Conservation (phyloP, 768 basidiomycete species). For the Amanita thiersii region DNA sequence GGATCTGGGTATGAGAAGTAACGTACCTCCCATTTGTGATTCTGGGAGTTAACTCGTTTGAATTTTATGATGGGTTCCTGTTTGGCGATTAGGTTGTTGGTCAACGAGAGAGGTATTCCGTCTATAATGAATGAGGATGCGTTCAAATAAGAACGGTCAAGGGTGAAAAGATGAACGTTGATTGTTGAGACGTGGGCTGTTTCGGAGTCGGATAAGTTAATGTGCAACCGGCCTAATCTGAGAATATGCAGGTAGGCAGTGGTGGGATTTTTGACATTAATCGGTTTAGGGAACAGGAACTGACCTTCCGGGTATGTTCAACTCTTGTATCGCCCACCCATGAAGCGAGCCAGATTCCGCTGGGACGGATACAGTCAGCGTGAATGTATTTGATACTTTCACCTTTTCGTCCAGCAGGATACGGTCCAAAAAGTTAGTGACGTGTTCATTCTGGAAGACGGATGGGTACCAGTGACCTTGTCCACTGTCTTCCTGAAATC, state of each 20-base stretch:
- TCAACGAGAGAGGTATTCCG: neutral
- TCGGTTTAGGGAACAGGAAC: slow-evolving; percentile 13
- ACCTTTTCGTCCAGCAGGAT: slow-evolving; percentile 11
- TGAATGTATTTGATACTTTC: slow-evolving; percentile 34
- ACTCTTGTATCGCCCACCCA: slow-evolving; percentile 57
- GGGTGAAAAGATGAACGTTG: slow-evolving; percentile 11
- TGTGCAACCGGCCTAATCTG: neutral
- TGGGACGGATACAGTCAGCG: slow-evolving; percentile 66
- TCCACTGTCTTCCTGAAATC: slow-evolving; percentile 54
- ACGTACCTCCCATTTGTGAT: slow-evolving; percentile 3
- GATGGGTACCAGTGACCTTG: slow-evolving; percentile 65
- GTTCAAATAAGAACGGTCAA: neutral
- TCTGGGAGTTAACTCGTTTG: neutral
- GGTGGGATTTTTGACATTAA: neutral
- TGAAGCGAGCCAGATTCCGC: slow-evolving; percentile 60
- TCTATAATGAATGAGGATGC: neutral
- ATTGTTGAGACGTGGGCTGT: slow-evolving; percentile 6
- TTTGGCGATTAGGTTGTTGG: neutral
- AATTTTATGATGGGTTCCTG: neutral
- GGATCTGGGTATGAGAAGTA: neutral
- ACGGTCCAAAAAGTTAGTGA: slow-evolving; percentile 47
- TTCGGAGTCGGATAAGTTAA: neutral
- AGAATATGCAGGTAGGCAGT: neutral
- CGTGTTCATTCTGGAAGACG: slow-evolving; percentile 46
- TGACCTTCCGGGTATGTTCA: slow-evolving; percentile 64